Percentiles rank a stretch among this genome's conserved stretches.
Evolutionary conservation across 352 stramenopile species (phyloP).

Genomic region (Vaucheria bursata): DNA sequence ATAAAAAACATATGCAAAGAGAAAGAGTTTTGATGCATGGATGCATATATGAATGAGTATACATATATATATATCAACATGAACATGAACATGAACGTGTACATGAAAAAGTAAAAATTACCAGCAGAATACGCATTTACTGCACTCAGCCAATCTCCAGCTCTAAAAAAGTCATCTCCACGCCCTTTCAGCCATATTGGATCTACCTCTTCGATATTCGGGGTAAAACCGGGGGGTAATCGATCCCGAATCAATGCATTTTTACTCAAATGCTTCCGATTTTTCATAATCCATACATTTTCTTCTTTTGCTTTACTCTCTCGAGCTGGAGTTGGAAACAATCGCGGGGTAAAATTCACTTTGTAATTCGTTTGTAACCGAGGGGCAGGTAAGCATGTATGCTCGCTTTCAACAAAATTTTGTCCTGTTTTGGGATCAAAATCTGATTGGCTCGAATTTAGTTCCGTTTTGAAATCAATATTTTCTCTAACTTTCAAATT

Average conservation of each 20-base stretch:
- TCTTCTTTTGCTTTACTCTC: conserved; percentile 54
- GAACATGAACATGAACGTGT: too few relatives aligned
- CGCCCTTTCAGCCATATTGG: conserved; percentile 56
- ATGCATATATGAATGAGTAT: too few relatives aligned
- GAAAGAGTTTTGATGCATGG: too few relatives aligned
- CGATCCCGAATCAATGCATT: conserved; percentile 27
- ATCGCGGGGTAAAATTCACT: conserved; percentile 51
- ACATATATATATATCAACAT: too few relatives aligned
- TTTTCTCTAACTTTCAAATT: background rate
- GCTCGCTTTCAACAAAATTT: background rate
- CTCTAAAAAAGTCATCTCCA: conserved; percentile 53
- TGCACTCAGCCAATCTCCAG: conserved; percentile 23
- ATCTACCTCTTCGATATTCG: conserved; percentile 51
- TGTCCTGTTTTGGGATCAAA: too few relatives aligned
- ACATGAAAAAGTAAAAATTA: too few relatives aligned
- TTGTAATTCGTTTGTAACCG: conserved; percentile 18
- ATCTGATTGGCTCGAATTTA: background rate
- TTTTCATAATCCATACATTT: conserved; percentile 55
- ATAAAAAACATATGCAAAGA: too few relatives aligned
- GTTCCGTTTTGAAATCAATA: too few relatives aligned
- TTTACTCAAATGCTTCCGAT: conserved; percentile 40
- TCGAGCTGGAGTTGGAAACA: conserved; percentile 55
- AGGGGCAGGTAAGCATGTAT: conserved; percentile 16
- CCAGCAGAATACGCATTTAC: conserved; percentile 37
- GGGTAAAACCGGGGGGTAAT: background rate